These are phyloP conservation scores for Ciborinia camelliae DNA, from an alignment of 2,329 filamentous ascomycete species.

Conservation along the genomic window DNA sequence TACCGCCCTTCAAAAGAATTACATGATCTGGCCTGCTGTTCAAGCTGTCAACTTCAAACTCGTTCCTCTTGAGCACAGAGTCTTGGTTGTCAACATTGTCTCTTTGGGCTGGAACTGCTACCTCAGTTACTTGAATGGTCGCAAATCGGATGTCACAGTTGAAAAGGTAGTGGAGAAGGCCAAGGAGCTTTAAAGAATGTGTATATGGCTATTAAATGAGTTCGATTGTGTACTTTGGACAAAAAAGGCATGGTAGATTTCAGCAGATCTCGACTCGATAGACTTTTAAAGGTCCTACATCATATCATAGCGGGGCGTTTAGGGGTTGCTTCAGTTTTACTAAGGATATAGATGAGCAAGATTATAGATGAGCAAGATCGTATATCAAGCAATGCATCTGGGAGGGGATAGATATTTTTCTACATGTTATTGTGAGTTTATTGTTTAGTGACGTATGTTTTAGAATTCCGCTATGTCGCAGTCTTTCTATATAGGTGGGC, in stretches of 20 bases:
- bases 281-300: slow-evolving; percentile 13
- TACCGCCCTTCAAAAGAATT: slow-evolving; percentile 63
- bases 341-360: neutral
- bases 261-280: slow-evolving; percentile 12
- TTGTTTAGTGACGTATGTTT: slow-evolving; percentile 12
- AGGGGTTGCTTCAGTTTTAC: slow-evolving; percentile 10
- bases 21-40: slow-evolving; percentile 67
- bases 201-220: slow-evolving; percentile 4
- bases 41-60: slow-evolving; percentile 69
- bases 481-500: neutral
- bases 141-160: slow-evolving; percentile 9
- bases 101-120: slow-evolving; percentile 54
- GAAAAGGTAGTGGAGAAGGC: slow-evolving; percentile 14
- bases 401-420: neutral
- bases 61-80: slow-evolving; percentile 64
- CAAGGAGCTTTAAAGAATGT: slow-evolving; percentile 13
- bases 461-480: neutral
- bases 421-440: neutral
- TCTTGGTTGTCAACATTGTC: slow-evolving; percentile 69
- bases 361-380: slow-evolving; percentile 5
- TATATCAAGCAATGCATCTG: slow-evolving; percentile 3
- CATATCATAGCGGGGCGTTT: slow-evolving; percentile 28
- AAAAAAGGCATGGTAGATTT: slow-evolving; percentile 2
- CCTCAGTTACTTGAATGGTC: slow-evolving; percentile 38
- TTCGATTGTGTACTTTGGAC: neutral